Evolutionary conservation across 2,329 filamentous ascomycete species (phyloP).

Genomic region (Alternaria hordeiaustralica): DNA sequence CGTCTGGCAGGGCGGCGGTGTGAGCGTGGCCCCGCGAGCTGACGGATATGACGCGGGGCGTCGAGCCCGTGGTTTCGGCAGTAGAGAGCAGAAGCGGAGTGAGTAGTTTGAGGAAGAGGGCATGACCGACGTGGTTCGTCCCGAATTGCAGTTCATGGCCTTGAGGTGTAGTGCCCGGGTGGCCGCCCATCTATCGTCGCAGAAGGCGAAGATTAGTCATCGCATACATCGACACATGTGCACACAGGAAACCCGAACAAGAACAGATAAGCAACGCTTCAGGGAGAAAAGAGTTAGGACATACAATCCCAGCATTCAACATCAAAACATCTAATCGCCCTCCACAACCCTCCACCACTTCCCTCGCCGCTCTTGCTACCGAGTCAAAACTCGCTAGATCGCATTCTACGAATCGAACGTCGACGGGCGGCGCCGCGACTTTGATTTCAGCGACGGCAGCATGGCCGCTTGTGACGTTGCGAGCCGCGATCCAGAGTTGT

Average conservation of each 20-base stretch:
- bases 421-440: accelerated
- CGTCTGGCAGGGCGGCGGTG: neutral
- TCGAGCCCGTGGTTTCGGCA: neutral
- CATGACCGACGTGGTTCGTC: neutral
- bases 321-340: neutral
- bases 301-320: neutral
- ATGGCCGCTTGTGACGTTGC: neutral
- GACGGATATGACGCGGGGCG: neutral
- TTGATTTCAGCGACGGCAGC: neutral
- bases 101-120: neutral
- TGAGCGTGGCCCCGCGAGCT: neutral
- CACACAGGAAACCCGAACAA: too few species aligned
- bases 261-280: too few species aligned
- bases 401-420: neutral
- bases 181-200: neutral
- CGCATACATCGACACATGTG: too few species aligned
- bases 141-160: neutral
- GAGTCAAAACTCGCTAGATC: neutral
- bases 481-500: neutral
- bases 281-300: neutral
- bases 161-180: neutral
- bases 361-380: neutral
- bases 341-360: neutral
- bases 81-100: neutral
- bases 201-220: neutral